Base-by-base conservation (phyloP, 345 rosid species). In the Aegle marmelos region DNA sequence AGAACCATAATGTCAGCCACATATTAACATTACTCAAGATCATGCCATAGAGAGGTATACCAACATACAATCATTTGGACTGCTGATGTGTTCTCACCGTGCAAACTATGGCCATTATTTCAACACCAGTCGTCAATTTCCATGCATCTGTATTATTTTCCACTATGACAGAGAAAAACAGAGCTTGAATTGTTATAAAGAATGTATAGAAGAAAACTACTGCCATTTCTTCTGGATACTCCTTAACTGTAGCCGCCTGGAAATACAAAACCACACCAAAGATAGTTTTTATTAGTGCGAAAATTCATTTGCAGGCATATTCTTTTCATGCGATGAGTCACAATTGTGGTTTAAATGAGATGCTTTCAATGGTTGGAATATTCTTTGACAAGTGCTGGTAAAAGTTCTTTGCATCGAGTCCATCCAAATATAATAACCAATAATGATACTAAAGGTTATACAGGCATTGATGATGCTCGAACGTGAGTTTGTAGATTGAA, bases 61-160 rank as follows among this genome's bases (percentile, higher is more conserved):
- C 7, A 3, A 65, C 14, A 37, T 2, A 67, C 39, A 2, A 16
- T 45, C n/a, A 74, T 14, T 5, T 9, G 61, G 72, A 41, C 16
- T 34, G 33, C 2, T 9, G 56, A 56, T 9, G 45, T 33, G 21
- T 68, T 39, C 84, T 78, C 41, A 87, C 89, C 86, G 84, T 68
- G 83, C 27, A 80, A 13, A 79, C 74, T 56, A 84, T 82, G 75
- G 86, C 77, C 6, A 73, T 41, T 28, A 82, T 67, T 81, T 84
- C 89, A 71, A 81, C 75, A 21, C 13, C 9, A 57, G 79, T 72
- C 1, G 70, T 80, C 65, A 87, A 1, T n/a, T 59, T 87, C 89
- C 89, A 87, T 25, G 82, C 84, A 45, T 71, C 27, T 41, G 76
- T 79, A 67, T 75, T 66, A 65, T 77, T 76, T 73, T 75, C 86